Conservation (phyloP, 2,329 filamentous ascomycete genomes). For the Phyllosticta paracitricarpa region DNA sequence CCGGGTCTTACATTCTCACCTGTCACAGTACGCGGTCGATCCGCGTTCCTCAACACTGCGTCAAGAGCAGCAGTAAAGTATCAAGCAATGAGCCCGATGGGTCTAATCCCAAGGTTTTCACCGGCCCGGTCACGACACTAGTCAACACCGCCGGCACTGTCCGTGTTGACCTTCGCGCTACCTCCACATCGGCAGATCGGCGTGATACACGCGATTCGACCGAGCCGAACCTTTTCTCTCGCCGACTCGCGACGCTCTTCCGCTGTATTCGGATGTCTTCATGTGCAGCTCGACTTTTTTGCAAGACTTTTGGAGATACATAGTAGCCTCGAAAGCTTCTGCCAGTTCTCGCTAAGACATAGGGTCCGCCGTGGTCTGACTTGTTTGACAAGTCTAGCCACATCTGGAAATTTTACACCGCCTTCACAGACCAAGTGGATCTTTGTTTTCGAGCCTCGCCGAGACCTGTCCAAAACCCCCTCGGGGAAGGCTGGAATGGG, state of each 20-base stretch:
- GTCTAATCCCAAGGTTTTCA: neutral
- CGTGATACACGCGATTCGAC: neutral
- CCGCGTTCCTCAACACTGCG: neutral
- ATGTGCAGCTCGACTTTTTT: neutral
- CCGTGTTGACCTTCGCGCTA: neutral
- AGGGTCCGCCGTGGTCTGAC: neutral
- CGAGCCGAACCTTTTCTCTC: neutral
- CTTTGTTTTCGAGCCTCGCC: neutral
- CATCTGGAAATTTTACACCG: neutral
- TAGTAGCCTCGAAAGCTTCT: neutral
- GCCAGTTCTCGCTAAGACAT: neutral
- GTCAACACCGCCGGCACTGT: neutral
- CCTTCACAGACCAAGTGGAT: neutral
- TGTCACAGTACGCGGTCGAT: too few species aligned
- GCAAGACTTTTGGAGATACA: too few species aligned
- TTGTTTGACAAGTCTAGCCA: neutral
- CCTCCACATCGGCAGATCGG: neutral
- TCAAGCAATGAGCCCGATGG: too few species aligned
- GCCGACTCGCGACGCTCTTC: neutral
- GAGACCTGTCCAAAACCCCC: neutral
- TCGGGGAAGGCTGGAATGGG: neutral
- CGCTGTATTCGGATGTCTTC: neutral
- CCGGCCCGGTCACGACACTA: neutral
- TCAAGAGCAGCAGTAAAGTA: neutral
- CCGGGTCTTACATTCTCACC: neutral